Evolutionary conservation across 1,139 yeast species (phyloP).

Genomic region (Geotrichum siamense): DNA sequence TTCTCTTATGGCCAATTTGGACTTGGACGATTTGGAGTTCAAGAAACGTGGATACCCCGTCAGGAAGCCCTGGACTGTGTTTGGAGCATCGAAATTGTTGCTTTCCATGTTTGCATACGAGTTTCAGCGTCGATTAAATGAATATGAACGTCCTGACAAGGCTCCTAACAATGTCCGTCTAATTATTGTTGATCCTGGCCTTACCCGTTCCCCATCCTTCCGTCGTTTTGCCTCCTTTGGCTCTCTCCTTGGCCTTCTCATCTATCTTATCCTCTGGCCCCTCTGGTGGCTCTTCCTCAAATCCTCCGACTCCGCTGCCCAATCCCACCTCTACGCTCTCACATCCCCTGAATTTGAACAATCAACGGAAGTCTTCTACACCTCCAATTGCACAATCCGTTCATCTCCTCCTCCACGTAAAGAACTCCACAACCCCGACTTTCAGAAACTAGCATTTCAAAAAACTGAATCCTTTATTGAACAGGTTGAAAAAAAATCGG

Average conservation of each 20-base stretch:
- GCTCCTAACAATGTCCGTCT: slow-evolving; percentile 62
- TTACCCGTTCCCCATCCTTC: slow-evolving; percentile 81
- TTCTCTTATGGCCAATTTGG: slow-evolving; percentile 63
- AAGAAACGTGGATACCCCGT: slow-evolving; percentile 52
- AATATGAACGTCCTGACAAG: slow-evolving; percentile 55
- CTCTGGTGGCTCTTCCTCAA: slow-evolving; percentile 75
- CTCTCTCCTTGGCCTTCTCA: slow-evolving; percentile 55
- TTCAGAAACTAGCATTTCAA: slow-evolving; percentile 58
- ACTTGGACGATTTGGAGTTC: slow-evolving; percentile 63
- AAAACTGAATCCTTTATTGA: slow-evolving; percentile 52
- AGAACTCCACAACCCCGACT: slow-evolving; percentile 54
- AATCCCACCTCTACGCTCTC: slow-evolving; percentile 61
- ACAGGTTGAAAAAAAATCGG: slow-evolving; percentile 60
- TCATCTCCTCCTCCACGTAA: slow-evolving; percentile 49
- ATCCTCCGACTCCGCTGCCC: slow-evolving; percentile 70
- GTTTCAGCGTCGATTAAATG: slow-evolving; percentile 56
- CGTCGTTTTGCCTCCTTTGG: slow-evolving; percentile 77
- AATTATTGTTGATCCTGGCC: slow-evolving; percentile 83
- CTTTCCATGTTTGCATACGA: slow-evolving; percentile 68
- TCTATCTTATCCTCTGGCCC: slow-evolving; percentile 69
- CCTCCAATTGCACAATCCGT: slow-evolving; percentile 64
- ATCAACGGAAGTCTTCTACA: slow-evolving; percentile 56
- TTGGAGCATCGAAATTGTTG: slow-evolving; percentile 75
- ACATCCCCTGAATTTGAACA: slow-evolving; percentile 62
- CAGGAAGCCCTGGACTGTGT: slow-evolving; percentile 61